Conservation (phyloP, 2,329 filamentous ascomycete genomes). For the Raffaelea deltoideospora region DNA sequence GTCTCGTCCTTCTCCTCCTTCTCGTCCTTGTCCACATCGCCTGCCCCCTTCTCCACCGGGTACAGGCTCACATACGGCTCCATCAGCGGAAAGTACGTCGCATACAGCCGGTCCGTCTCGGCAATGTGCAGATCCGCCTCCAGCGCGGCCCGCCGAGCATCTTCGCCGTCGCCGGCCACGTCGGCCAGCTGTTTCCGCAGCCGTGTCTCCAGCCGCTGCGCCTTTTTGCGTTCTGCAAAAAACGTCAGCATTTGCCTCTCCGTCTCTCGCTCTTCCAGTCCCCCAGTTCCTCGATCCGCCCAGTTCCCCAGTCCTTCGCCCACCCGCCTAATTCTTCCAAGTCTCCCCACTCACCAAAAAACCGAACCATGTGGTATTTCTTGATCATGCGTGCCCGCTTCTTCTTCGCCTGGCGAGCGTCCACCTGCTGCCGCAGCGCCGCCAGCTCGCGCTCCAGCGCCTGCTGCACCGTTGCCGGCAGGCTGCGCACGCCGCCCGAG, state of each 20-base stretch:
- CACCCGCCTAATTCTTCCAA: too few relatives aligned
- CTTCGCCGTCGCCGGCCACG: conserved; percentile 34
- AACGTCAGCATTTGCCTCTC: too few relatives aligned
- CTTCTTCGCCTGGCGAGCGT: conserved; percentile 42
- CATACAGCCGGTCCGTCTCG: conserved; percentile 63
- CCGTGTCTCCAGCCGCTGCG: conserved; percentile 49
- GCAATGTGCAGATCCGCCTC: conserved; percentile 47
- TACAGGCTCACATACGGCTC: conserved; percentile 56
- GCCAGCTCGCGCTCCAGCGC: conserved; percentile 60
- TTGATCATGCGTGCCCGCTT: conserved; percentile 54
- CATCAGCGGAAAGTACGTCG: conserved; percentile 54
- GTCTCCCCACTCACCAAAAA: conserved; percentile 72
- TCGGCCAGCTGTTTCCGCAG: conserved; percentile 41
- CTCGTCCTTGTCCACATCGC: conserved; percentile 19
- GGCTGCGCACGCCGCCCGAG: conserved; percentile 35
- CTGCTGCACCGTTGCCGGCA: conserved; percentile 52
- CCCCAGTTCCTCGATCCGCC: too few relatives aligned
- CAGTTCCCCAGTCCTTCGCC: too few relatives aligned
- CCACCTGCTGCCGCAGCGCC: conserved; percentile 49
- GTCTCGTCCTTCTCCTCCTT: conserved; percentile 9
- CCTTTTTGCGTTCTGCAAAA: conserved; percentile 53
- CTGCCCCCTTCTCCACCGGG: conserved; percentile 20
- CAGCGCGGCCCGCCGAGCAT: conserved; percentile 32
- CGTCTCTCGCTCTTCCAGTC: neutral
- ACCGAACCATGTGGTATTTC: conserved; percentile 71